Evolutionary conservation across 371 early-diverging fungal species (phyloP).

Genomic region (Mortierella sp.): DNA sequence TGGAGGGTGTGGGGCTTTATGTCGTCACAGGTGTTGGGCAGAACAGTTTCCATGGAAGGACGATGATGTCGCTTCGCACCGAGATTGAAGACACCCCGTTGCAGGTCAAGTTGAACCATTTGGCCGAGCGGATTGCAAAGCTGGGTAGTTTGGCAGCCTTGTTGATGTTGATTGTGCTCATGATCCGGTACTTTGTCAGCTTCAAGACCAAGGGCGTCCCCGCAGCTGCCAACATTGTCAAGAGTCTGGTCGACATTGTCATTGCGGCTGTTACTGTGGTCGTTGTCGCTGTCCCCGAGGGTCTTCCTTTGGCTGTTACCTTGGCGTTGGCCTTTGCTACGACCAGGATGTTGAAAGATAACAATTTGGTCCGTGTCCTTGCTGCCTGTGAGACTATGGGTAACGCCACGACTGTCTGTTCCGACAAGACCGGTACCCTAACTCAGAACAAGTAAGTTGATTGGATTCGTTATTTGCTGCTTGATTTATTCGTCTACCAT

Average conservation of each 20-base stretch:
- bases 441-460: constrained; percentile 76
- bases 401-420: constrained; percentile 91
- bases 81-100: constrained; percentile 75
- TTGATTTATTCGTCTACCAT: neutral
- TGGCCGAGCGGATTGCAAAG: constrained; percentile 82
- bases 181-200: constrained; percentile 72
- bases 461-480: neutral
- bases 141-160: constrained; percentile 75
- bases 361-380: constrained; percentile 90
- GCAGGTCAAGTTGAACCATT: constrained; percentile 73
- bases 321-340: constrained; percentile 83
- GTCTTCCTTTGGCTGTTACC: constrained; percentile 85
- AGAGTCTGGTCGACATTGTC: constrained; percentile 70
- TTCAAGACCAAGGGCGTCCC: constrained; percentile 61
- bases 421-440: constrained; percentile 95
- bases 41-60: constrained; percentile 82
- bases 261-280: constrained; percentile 80
- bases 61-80: constrained; percentile 79
- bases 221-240: constrained; percentile 54
- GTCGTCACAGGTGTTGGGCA: constrained; percentile 78
- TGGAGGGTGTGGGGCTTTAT: constrained; percentile 82
- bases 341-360: constrained; percentile 88
- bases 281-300: constrained; percentile 88
- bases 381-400: constrained; percentile 97
- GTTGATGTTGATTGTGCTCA: constrained; percentile 73